Base-by-base conservation (phyloP, 2,329 filamentous ascomycete genomes). In the Gyromitra esculenta region DNA sequence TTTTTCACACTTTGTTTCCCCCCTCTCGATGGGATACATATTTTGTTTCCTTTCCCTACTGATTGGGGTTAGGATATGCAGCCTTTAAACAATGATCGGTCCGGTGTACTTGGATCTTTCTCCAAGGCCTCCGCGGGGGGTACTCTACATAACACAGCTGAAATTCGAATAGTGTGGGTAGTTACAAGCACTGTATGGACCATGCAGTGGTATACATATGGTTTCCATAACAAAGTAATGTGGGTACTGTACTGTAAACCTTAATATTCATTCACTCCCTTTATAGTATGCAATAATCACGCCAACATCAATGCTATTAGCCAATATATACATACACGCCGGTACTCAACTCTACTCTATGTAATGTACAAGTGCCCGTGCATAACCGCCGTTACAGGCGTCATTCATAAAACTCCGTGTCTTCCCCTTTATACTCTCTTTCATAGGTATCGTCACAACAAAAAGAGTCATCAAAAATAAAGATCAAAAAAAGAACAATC, bases 261-360 rank as follows among this genome's bases (percentile, higher is more conserved):
- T 31, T 31, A 31, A 31, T 31, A 31, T 31, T 31, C 25, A 31
- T 31, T 31, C 2, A 31, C 25, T 31, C 25, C 25, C 25, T 31
- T 31, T 31, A 31, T 31, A 31, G 25, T 31, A 21, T 21, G 18
- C 1, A 4, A 31, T 31, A 31, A 3, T 31, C 25, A 31, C 25
- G 25, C 2, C 25, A 31, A 31, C 25, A 2, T 31, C 25, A 31
- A 31, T 31, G 2, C 25, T 31, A 18, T 52, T 21, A 7, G 50
- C 54, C 52, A 54, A 25, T 21, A 54, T 41, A 7, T 50, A 52
- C 63, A 31, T 35, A 52, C 50, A 63, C 48, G 35, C 57, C 18
- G 50, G 41, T 45, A 37, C 31, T 37, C 54, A 7, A 31, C 25
- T 31, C 25, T 31, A 31, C 31, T n/a, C 54, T 57, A 57, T 39